These are phyloP conservation scores for Cyclostephanos tholiformis DNA, from an alignment of 108 stramenopile species.

Conservation along the genomic window DNA sequence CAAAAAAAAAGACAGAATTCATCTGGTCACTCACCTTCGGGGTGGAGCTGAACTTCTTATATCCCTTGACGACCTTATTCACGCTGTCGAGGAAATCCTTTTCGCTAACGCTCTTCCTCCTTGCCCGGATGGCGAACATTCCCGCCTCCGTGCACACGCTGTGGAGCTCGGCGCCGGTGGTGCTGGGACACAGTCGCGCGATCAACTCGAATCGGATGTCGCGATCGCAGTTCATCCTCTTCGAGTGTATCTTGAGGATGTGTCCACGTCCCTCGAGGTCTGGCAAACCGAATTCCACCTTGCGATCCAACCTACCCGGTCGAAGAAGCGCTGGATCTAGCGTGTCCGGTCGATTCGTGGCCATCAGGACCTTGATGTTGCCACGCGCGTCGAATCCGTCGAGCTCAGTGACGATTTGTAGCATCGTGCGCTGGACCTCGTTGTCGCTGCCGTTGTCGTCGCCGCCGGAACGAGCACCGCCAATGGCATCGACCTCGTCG, in stretches of 20 bases:
- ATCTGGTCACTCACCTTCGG: constrained; percentile 62
- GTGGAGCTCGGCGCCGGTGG: constrained; percentile 97
- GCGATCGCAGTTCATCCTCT: constrained; percentile 97
- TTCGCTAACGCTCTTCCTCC: constrained; percentile 95
- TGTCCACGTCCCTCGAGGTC: constrained; percentile 96
- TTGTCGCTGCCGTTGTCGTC: constrained; percentile 93
- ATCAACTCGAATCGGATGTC: constrained; percentile 99
- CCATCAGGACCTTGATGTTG: constrained; percentile 99
- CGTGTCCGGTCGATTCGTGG: constrained; percentile 98
- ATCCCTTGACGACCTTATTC: constrained; percentile 99
- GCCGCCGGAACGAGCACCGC: constrained; percentile 82
- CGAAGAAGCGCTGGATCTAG: constrained; percentile 96
- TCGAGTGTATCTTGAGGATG: constrained; percentile 95
- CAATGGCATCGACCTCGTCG: constrained; percentile 95
- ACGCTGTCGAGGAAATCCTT: constrained; percentile 98
- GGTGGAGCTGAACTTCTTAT: constrained; percentile 99
- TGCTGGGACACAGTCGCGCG: constrained; percentile 97
- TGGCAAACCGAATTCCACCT: constrained; percentile 97
- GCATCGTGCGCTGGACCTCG: constrained; percentile 98
- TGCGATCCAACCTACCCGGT: constrained; percentile 96
- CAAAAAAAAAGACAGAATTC: constrained; percentile 3
- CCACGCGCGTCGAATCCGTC: constrained; percentile 98
- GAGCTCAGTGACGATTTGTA: constrained; percentile 98
- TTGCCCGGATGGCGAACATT: constrained; percentile 99
- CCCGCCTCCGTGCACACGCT: constrained; percentile 98